Evolutionary conservation across 169 alveolate genomes (phyloP).

Genomic region (Plasmodium chabaudi): DNA sequence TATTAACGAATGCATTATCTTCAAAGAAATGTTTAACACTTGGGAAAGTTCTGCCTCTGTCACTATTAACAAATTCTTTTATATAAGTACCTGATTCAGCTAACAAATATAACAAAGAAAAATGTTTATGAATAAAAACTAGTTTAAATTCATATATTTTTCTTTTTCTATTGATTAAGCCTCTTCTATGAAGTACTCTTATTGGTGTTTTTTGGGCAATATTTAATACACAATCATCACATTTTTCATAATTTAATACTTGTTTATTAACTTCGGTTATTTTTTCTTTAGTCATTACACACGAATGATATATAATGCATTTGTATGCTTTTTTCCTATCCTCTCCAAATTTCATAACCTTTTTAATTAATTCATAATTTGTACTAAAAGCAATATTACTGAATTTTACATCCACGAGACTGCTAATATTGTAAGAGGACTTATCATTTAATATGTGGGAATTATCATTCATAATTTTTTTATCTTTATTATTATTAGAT

Average conservation of each 20-base stretch:
- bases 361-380: conserved; percentile 66
- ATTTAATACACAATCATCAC: conserved; percentile 11
- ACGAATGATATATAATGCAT: conserved; percentile 69
- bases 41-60: conserved; percentile 92
- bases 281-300: conserved; percentile 60
- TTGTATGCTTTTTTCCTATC: conserved; percentile 77
- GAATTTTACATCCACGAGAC: conserved; percentile 61
- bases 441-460: not conserved
- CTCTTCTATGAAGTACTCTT: conserved; percentile 92
- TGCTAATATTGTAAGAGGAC: conserved; percentile 1
- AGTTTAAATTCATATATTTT: conserved; percentile 82
- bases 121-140: conserved; percentile 86
- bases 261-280: conserved; percentile 48
- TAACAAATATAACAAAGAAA: conserved; percentile 86
- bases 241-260: conserved; percentile 61
- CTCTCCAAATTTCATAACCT: conserved; percentile 70
- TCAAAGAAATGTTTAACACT: conserved; percentile 85
- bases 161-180: conserved; percentile 85
- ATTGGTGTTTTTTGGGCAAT: conserved; percentile 91
- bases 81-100: conserved; percentile 93
- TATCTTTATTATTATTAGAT: not conserved
- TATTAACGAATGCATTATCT: conserved; percentile 55
- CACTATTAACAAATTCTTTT: conserved; percentile 94
- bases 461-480: not conserved
- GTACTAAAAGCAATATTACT: conserved; percentile 66